These are phyloP conservation scores for Penicillium maclennaniae DNA, from an alignment of 495 filamentous ascomycete species.

Conservation along the genomic window DNA sequence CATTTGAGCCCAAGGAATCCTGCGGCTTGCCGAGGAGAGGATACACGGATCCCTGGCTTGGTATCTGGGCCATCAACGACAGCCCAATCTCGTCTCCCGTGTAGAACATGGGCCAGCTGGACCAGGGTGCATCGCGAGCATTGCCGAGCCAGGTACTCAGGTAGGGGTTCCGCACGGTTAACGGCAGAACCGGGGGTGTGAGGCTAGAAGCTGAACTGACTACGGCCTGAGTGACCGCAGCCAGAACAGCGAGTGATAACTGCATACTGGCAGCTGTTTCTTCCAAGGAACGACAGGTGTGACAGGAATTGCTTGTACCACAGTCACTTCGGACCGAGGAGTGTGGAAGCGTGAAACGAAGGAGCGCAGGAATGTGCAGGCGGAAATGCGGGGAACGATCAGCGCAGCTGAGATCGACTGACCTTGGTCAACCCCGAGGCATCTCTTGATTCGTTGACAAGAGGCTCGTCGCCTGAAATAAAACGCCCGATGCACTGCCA, in stretches of 20 bases:
- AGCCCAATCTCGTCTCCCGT: slow-evolving; percentile 84
- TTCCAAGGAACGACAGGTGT: slow-evolving; percentile 1
- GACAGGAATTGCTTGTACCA: not conserved
- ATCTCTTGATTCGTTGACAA: not conserved
- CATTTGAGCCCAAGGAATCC: slow-evolving; percentile 59
- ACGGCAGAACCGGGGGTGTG: slow-evolving; percentile 78
- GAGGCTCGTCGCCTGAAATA: not conserved
- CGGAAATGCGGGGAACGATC: slow-evolving; percentile 23
- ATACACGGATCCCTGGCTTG: slow-evolving; percentile 68
- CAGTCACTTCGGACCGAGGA: slow-evolving; percentile 1
- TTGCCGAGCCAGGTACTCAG: slow-evolving; percentile 81
- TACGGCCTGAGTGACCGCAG: slow-evolving; percentile 33
- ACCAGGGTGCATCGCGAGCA: slow-evolving; percentile 82
- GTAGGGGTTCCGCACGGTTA: slow-evolving; percentile 90
- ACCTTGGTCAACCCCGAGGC: not conserved
- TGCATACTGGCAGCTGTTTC: slow-evolving; percentile 29
- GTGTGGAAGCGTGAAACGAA: slow-evolving; percentile 8
- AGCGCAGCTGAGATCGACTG: slow-evolving; percentile 6
- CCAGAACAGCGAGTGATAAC: slow-evolving; percentile 31
- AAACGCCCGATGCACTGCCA: not conserved
- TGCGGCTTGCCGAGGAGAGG: slow-evolving; percentile 85
- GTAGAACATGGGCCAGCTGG: slow-evolving; percentile 92
- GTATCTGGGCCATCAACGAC: slow-evolving; percentile 71
- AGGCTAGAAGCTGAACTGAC: slow-evolving; percentile 42
- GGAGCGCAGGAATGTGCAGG: slow-evolving; percentile 11